Base-by-base conservation (phyloP, 768 basidiomycete genomes). In the Boletus rufocinnamomeus region DNA sequence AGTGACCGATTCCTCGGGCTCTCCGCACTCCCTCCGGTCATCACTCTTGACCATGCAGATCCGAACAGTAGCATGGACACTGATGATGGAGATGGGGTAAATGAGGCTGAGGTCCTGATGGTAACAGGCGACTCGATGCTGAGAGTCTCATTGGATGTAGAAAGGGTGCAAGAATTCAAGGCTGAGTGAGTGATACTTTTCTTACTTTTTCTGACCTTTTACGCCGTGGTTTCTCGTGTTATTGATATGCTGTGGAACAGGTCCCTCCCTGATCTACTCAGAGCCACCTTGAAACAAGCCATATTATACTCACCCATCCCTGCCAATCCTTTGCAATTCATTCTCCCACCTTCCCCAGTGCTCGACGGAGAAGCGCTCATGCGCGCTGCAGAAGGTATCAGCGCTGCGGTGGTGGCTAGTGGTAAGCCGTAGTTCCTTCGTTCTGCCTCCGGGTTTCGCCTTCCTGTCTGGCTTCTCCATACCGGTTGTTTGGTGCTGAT, bases 281-380 rank as follows among this genome's bases (percentile, higher is more conserved):
- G 88, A 71, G 86, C 88, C 10, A 89, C 84, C 27, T 86, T 93
- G 85, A 89, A 84, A 46, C 89, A 93, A 67, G 91, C 90, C 13
- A 91, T 93, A 61, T 68, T 92, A 35, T 92, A 91, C 67, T 88
- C 88, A 14, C 80, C 87, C 28, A 76, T 85, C 63, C 78, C 85
- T 25, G 81, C 91, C 82, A 93, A 93, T 66, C 91, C 91, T 11
- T 71, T 93, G 11, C 82, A 86, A 47, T 93, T 93, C 66, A 87
- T 87, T 65, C 87, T 93, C 64, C 89, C 90, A 7, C 89, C 90
- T 16, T 70, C 61, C 9, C 71, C 62, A 6, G 86, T 89, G 58
- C 76, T 93, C 10, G 89, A 92, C 54, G 87, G 84, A 56, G 88
- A 89, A 59, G 86, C 86, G 52, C 74, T 93, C 45, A 92, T 91